Evolutionary conservation across 176 grass and related monocot genomes (phyloP).

Genomic region (Oryza glaberrima): DNA sequence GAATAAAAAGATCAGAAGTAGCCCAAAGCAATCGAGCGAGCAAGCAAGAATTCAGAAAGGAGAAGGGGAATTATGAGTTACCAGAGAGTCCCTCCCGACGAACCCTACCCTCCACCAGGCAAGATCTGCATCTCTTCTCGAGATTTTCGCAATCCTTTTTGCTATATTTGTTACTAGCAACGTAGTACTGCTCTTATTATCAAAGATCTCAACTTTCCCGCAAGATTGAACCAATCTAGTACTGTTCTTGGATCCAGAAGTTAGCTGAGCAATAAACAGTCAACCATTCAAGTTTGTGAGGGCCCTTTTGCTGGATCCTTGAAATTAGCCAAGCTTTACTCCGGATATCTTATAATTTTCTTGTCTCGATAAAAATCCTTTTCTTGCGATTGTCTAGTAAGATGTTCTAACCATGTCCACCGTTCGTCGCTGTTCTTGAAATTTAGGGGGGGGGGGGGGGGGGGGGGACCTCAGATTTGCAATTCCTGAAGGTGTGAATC

Average conservation of each 20-base stretch:
- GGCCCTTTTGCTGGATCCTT: not conserved
- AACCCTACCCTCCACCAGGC: conserved; percentile 49
- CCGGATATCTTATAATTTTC: not conserved
- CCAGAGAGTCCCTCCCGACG: conserved; percentile 27
- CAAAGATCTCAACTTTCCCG: not conserved
- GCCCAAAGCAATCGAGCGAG: not conserved
- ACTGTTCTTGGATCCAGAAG: not conserved
- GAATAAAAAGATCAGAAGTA: not conserved
- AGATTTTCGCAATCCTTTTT: not conserved
- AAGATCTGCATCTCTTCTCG: conserved; percentile 25
- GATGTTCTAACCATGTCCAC: not conserved
- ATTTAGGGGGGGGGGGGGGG: no score
- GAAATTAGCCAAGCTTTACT: not conserved
- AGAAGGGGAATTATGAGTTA: conserved; percentile 33
- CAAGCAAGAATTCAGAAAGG: not conserved
- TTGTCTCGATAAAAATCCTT: not conserved
- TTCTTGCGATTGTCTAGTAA: not conserved
- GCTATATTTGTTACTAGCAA: not conserved
- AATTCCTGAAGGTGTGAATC: not conserved
- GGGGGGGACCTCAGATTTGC: not conserved
- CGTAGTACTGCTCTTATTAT: not conserved
- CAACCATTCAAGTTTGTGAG: not conserved
- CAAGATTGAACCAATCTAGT: not conserved
- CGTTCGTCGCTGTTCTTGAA: not conserved
- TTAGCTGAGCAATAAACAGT: not conserved